Base-by-base conservation (phyloP, 2,329 filamentous ascomycete species). In the Paradendryphiella salina region DNA sequence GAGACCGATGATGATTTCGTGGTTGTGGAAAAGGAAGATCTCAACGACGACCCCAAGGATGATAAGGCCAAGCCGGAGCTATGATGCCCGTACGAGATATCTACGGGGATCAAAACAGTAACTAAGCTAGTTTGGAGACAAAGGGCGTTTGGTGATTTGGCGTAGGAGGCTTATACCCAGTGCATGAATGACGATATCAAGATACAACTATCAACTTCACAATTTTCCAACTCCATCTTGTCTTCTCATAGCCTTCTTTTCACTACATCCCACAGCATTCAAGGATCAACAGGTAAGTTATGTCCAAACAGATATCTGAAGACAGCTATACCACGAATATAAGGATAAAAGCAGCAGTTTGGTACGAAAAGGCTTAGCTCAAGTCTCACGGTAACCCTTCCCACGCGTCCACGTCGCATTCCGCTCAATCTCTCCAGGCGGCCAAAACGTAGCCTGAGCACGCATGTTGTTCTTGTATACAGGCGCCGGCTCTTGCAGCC, bases 1-100 rank as follows among this genome's bases (percentile, higher is more conserved):
- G 56, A 59, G 4, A 46, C 52, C 4, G 69, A 70, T 1, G 67
- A 72, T 21, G 69, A 71, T 32, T 71, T 70, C 26, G 65, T 69
- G 0, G 56, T 71, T 0, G 54, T 71, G 3, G 62, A 67, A 10
- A 67, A 64, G 46, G 65, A 69, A 5, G 63, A 64, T 2, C 33
- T 49, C 2, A 57, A 63, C 46, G 65, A 69, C 7, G 63, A 64
- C 2, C 33, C 47, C 3, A 57, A 63, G 20, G 63, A 61, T 8
- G 52, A 58, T 0, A 59, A 60, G 20, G 46, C 47, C 3, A 62
- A 62, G 43, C 17, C 54, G 17, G 59, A 59, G 18, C 32, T 49
- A 2, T 57, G 26, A 42, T 8, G 26, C 32, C 4, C 13, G 4
- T 14, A 2, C 10, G 10, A 2, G 9, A 9, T 9, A 10, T 18